A percentile compares a stretch with the other conserved stretches of the same genome.
phyloP scores from a whole-genome alignment of 805 yeast genomes.

The Myxozyma udenii region DNA sequence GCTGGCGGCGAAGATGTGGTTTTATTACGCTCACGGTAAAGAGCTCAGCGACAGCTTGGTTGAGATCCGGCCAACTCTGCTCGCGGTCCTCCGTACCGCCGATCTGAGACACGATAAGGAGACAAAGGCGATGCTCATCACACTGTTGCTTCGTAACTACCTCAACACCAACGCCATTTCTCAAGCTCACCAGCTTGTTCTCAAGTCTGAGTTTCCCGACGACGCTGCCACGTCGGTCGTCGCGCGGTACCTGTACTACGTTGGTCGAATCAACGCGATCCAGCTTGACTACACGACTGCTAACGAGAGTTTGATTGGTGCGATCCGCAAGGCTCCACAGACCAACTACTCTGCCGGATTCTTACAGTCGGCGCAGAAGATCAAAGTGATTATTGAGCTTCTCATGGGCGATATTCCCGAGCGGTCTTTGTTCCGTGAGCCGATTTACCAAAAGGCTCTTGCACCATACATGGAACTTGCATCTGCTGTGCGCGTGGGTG shows the following conservation, averaged over 20 bases:
- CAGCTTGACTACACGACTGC: slow-evolving; percentile 92
- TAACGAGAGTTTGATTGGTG: slow-evolving; percentile 85
- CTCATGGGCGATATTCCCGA: slow-evolving; percentile 97
- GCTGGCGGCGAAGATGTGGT: slow-evolving; percentile 88
- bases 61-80: slow-evolving; percentile 65
- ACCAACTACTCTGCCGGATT: slow-evolving; percentile 81
- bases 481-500: slow-evolving; percentile 89
- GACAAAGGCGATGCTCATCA: slow-evolving; percentile 81
- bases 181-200: slow-evolving; percentile 84
- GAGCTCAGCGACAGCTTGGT: slow-evolving; percentile 56
- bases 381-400: slow-evolving; percentile 82
- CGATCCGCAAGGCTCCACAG: slow-evolving; percentile 94
- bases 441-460: slow-evolving; percentile 56
- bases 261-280: slow-evolving; percentile 85
- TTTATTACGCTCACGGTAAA: slow-evolving; percentile 73
- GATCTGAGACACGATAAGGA: slow-evolving; percentile 89
- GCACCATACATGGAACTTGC: slow-evolving; percentile 83
- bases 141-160: slow-evolving; percentile 80
- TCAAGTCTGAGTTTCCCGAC: slow-evolving; percentile 84
- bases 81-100: slow-evolving; percentile 77
- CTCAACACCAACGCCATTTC: slow-evolving; percentile 73
- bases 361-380: slow-evolving; percentile 82
- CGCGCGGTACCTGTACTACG: slow-evolving; percentile 86
- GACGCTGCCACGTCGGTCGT: slow-evolving; percentile 81
- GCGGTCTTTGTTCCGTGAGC: slow-evolving; percentile 70